Evolutionary conservation across 192 early-diverging fungal genomes (phyloP), one percentile per base, ranked within the genome.

Genomic region (Coemansia sp.): DNA sequence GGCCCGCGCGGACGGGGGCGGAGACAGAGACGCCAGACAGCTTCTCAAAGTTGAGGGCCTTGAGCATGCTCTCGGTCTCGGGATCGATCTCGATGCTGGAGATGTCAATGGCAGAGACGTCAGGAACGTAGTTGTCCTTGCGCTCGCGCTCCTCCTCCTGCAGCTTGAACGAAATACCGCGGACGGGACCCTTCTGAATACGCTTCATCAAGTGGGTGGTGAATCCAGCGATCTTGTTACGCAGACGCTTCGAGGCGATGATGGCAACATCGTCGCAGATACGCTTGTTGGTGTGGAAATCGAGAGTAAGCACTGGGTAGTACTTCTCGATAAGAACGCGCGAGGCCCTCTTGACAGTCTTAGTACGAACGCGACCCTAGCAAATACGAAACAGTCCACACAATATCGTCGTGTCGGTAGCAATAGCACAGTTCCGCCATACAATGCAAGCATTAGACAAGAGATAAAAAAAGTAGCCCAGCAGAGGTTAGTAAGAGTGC

Each of bases 231-330:
- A 99, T 99, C 93, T 99, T 97, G 93, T 99, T 99, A 79, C 98
- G 95, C 85, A 99, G 95, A 77, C 98, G 94, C 94, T 99, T 98
- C 76, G 95, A 93, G 71, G 95, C 86, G 75, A 99, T 97, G 84
- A 98, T 95, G 76, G 98, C 95, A 67, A 98, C 97, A 88, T 98
- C 97, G 85, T 94, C 92, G 74, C 87, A 87, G 80, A 98, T 97
- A 86, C 93, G 95, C 96, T 99, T 99, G 95, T 99, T 99, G 90
- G 95, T 96, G 88, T 99, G 96, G 92, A 99, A 99, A 81, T 99
- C 98, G 62, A 96, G 88, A 73, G 97, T 98, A 71, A 99, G 93
- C 79, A 95, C 88, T 68, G 98, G 97, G 88, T 99, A 99, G 93
- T 99, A 99, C 92, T 99, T 99, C 89, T 99, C 98, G 85, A 99